Evolutionary conservation across 169 alveolate species (phyloP).

Genomic region (Eimeria sp.): DNA sequence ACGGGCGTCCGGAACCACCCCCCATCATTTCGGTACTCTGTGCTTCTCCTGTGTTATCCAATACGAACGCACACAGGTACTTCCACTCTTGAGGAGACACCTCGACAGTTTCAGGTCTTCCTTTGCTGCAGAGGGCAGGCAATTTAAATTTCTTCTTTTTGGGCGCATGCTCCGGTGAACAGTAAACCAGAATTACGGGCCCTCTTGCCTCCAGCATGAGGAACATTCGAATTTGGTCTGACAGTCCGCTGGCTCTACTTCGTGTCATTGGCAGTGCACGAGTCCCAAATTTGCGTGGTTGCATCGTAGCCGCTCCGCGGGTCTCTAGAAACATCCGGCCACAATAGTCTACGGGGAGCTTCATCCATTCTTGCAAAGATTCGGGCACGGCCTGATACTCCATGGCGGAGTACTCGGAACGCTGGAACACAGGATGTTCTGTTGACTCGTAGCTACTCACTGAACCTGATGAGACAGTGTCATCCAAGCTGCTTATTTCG

Average conservation of each 20-base stretch:
- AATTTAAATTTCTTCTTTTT: background rate
- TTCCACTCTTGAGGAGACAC: conserved; percentile 35
- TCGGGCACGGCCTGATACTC: conserved; percentile 54
- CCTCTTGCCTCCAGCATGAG: conserved; percentile 70
- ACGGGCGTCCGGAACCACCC: background rate
- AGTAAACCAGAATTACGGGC: conserved; percentile 34
- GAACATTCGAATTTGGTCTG: conserved; percentile 27
- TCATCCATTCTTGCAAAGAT: conserved; percentile 45
- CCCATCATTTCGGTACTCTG: background rate
- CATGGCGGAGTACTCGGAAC: conserved; percentile 29
- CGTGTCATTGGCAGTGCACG: background rate
- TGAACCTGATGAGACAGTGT: conserved; percentile 32
- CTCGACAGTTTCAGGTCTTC: background rate
- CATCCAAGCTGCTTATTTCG: background rate
- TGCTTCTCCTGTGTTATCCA: conserved; percentile 61
- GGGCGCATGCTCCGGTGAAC: background rate
- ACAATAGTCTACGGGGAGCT: conserved; percentile 62
- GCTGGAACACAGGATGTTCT: conserved; percentile 23
- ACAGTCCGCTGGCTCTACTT: conserved; percentile 1
- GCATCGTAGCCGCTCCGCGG: background rate
- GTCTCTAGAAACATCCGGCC: conserved; percentile 60
- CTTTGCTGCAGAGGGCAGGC: conserved; percentile 30
- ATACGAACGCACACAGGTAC: conserved; percentile 19
- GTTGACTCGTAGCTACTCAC: conserved; percentile 35
- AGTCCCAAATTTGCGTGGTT: conserved; percentile 36